These are phyloP conservation scores for Diospyros lotus DNA, from an alignment of 148 eudicot species.

Conservation along the genomic window DNA sequence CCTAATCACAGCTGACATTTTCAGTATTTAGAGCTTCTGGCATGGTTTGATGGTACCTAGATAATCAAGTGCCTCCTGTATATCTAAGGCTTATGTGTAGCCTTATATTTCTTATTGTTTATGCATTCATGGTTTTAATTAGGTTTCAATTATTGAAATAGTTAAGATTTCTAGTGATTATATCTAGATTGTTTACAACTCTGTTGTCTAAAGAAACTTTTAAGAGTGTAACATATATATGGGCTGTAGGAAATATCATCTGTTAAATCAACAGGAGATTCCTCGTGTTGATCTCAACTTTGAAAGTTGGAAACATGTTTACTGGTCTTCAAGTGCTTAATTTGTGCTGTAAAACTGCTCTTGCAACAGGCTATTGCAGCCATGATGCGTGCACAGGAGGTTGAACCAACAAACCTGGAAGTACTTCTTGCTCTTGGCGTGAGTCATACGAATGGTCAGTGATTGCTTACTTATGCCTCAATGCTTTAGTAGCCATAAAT, in stretches of 20 bases:
- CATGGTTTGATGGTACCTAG: too few relatives aligned
- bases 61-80: background rate
- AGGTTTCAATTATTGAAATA: background rate
- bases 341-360: slow-evolving; percentile 6
- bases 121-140: background rate
- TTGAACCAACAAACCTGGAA: slow-evolving; percentile 82
- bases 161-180: background rate
- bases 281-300: background rate
- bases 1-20: too few relatives aligned
- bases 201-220: background rate
- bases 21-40: too few relatives aligned
- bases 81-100: background rate
- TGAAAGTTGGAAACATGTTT: slow-evolving; percentile 8
- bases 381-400: slow-evolving; percentile 97
- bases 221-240: background rate
- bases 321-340: background rate
- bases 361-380: slow-evolving; percentile 87
- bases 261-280: background rate
- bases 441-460: slow-evolving; percentile 94
- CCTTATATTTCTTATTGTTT: background rate
- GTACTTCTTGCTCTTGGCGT: slow-evolving; percentile 99
- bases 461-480: background rate
- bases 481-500: background rate
- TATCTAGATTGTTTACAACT: background rate
- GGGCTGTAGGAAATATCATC: background rate